Evolutionary conservation across 129 eudicot species (phyloP), one percentile per base, ranked within the genome.

Genomic region (Pittosporum tobira): DNA sequence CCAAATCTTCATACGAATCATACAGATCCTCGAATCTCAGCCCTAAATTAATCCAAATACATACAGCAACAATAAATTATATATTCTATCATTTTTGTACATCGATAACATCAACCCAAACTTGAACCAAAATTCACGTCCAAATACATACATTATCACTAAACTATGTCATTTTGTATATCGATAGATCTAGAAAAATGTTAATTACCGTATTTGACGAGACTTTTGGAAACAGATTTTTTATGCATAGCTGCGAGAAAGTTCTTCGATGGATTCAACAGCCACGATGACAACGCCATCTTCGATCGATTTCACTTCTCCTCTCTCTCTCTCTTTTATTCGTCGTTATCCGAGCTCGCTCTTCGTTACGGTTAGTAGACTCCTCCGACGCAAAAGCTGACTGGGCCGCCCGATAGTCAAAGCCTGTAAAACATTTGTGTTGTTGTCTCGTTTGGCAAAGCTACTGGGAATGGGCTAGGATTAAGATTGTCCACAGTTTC

Each of bases 11-110:
- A 72, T 65, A 50, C 28, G 81, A 86, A 73, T 83, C 93, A 51
- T 53, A 79, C 71, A 83, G 53, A 79, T 83, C 93, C 21, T 83
- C 93, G 43, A 48, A 83, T 52, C 93, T 64, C 58, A 83, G 61
- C 21, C 91, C 91, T 79, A 50, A 25, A 62, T 28, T 45, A 25
- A 55, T 36, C 7, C 1, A 36, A 73, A 37, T 24, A 24, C 23
- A 53, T 27, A 56, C 37, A 36, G 6, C 50, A 63, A 49, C 6
- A 23, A n/a, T 13, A 10, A 3, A 16, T 28, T 8, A 22, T 27
- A 19, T 15, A 53, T 23, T 5, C 18, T 8, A 45, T 45, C 2
- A 19, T n/a, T 13, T n/a, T 6, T 11, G 23, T 11, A 25, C 10
- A 51, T 51, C 19, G 4, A 14, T 16, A 26, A 16, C 5, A n/a